Percentiles rank a stretch among this genome's conserved stretches.
phyloP scores from a whole-genome alignment of 148 eudicot species.

The Euryodendron excelsum region DNA sequence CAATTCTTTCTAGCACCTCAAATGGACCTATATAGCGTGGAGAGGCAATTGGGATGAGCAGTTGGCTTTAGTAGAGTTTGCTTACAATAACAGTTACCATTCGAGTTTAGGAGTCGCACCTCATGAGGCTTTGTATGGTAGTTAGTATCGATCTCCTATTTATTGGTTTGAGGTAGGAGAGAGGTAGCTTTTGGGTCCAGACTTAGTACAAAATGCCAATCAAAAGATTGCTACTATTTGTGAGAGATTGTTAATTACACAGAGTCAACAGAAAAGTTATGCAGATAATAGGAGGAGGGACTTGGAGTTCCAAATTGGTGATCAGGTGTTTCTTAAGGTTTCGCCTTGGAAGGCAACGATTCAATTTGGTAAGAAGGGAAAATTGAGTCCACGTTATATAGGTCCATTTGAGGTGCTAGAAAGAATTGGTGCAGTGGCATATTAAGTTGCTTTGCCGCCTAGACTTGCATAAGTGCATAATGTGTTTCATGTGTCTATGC shows the following conservation, averaged over 20 bases:
- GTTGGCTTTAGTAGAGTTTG: too few species aligned
- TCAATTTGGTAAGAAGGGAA: constrained; percentile 5
- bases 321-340: constrained; percentile 4
- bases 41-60: too few species aligned
- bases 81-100: too few species aligned
- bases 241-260: too few species aligned
- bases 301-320: constrained; percentile 3
- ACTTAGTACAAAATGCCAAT: too few species aligned
- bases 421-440: constrained; percentile 7
- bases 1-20: neutral
- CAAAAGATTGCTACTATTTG: too few species aligned
- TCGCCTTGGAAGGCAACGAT: neutral
- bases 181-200: too few species aligned
- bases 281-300: neutral
- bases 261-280: neutral
- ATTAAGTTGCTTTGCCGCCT: too few species aligned
- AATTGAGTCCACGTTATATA: constrained; percentile 2
- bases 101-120: too few species aligned
- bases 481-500: neutral
- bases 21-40: constrained; percentile 6
- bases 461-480: neutral
- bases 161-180: too few species aligned
- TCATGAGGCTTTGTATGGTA: too few species aligned
- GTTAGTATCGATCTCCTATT: too few species aligned
- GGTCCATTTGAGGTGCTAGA: neutral